Evolutionary conservation across 352 stramenopile genomes (phyloP).

Genomic region (Pythium sp.): DNA sequence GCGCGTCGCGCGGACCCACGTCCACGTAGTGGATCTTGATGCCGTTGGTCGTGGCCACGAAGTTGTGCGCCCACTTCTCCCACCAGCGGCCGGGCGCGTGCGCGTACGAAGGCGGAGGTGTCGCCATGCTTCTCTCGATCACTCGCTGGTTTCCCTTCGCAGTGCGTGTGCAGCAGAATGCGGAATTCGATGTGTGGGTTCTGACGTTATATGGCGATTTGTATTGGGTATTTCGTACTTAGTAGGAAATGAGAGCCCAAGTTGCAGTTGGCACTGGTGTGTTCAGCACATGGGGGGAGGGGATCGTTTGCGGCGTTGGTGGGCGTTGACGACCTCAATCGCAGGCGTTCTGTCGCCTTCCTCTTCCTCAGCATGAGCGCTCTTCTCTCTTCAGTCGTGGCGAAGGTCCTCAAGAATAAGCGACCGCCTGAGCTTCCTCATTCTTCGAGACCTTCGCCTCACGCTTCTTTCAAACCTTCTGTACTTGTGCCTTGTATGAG

Average conservation of each 20-base stretch:
- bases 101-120: conserved; percentile 10
- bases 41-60: conserved; percentile 26
- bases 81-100: conserved; percentile 17
- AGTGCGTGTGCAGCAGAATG: background rate
- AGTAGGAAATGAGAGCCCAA: background rate
- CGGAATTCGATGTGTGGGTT: background rate
- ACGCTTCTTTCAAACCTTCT: no score
- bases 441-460: no score
- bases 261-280: background rate
- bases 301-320: no score
- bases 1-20: conserved; percentile 39
- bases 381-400: no score
- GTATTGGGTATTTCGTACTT: background rate
- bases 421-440: no score
- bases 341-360: no score
- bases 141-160: background rate
- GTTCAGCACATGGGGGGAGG: no score
- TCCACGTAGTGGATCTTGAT: conserved; percentile 61
- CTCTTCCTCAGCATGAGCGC: no score
- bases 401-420: no score
- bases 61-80: conserved; percentile 35
- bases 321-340: no score
- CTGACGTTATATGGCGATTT: background rate
- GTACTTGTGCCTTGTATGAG: no score
- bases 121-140: conserved; percentile 1